Percentiles rank a stretch among this genome's conserved stretches.
Conservation (phyloP, 495 filamentous ascomycete species). For the Aspergillus bridgeri region DNA sequence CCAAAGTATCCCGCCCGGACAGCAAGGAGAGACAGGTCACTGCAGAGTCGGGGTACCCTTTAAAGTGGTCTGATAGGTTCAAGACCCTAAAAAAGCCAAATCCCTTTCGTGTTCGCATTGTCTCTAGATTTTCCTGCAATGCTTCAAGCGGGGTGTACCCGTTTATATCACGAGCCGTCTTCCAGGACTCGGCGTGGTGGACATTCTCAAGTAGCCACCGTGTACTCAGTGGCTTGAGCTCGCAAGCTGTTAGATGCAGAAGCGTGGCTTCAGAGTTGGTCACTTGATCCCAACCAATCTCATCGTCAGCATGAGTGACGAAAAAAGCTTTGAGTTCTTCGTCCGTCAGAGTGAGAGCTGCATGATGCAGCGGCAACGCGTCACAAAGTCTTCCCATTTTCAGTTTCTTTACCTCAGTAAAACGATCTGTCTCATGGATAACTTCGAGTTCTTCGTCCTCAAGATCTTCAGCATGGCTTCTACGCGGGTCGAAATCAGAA, state of each 20-base stretch:
- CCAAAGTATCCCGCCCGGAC: slow-evolving; percentile 10
- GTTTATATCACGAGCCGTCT: slow-evolving; percentile 21
- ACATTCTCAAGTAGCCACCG: slow-evolving; percentile 25
- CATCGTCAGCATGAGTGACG: slow-evolving; percentile 9
- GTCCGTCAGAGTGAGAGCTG: slow-evolving; percentile 17
- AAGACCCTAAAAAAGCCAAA: slow-evolving; percentile 1
- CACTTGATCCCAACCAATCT: slow-evolving; percentile 18
- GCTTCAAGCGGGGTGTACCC: slow-evolving; percentile 28
- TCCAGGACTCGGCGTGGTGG: slow-evolving; percentile 16
- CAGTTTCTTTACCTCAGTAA: slow-evolving; percentile 11
- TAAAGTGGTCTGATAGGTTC: slow-evolving; percentile 23
- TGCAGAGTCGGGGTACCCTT: slow-evolving; percentile 22
- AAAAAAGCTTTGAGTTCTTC: slow-evolving; percentile 19
- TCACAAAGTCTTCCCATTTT: slow-evolving; percentile 16
- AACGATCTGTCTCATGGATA: slow-evolving; percentile 4
- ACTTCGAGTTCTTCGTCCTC: slow-evolving; percentile 15
- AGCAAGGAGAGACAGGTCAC: slow-evolving; percentile 25
- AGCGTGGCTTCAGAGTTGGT: slow-evolving; percentile 17
- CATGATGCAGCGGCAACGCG: slow-evolving; percentile 20
- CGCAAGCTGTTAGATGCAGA: slow-evolving; percentile 24
- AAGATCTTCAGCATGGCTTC: slow-evolving; percentile 13
- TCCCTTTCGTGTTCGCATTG: slow-evolving; percentile 15
- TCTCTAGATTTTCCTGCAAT: slow-evolving; percentile 20
- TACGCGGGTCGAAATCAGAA: slow-evolving; percentile 22
- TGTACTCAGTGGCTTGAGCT: slow-evolving; percentile 23